These are phyloP conservation scores for Fusarium sp. DNA, from an alignment of 2,329 filamentous ascomycete genomes.

Conservation along the genomic window DNA sequence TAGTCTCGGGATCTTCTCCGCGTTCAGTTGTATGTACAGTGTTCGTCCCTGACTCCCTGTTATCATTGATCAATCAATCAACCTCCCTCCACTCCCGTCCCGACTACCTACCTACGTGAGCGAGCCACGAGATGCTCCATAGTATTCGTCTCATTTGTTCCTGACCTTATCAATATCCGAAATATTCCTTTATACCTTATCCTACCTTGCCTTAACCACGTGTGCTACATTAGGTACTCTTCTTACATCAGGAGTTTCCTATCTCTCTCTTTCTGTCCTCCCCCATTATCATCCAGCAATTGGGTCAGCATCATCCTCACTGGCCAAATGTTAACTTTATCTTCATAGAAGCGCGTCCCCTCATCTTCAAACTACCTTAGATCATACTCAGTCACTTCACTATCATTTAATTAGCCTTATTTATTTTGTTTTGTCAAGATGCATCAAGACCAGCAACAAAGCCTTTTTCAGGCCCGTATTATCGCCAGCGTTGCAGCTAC, in stretches of 20 bases:
- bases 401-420: not conserved
- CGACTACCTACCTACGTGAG: not conserved
- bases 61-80: slow-evolving; percentile 1
- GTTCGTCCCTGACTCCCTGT: not conserved
- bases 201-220: slow-evolving; percentile 9
- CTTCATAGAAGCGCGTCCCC: slow-evolving; percentile 8
- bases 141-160: not conserved
- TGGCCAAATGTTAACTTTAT: slow-evolving; percentile 29
- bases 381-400: not conserved
- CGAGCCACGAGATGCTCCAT: slow-evolving; percentile 30
- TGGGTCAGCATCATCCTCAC: slow-evolving; percentile 22
- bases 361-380: not conserved
- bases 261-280: slow-evolving; percentile 11
- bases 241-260: slow-evolving; percentile 3
- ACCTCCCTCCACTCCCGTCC: not conserved
- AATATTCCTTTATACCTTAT: slow-evolving; percentile 1
- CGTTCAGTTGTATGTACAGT: slow-evolving; percentile 15
- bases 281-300: not conserved
- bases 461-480: slow-evolving; percentile 72
- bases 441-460: slow-evolving; percentile 42
- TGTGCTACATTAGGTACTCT: not conserved
- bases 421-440: slow-evolving; percentile 19
- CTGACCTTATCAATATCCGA: slow-evolving; percentile 3
- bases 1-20: slow-evolving; percentile 32
- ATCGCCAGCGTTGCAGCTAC: slow-evolving; percentile 88